phyloP scores from a whole-genome alignment of 75 land plant genomes.

The Selaginella moellendorffii region DNA sequence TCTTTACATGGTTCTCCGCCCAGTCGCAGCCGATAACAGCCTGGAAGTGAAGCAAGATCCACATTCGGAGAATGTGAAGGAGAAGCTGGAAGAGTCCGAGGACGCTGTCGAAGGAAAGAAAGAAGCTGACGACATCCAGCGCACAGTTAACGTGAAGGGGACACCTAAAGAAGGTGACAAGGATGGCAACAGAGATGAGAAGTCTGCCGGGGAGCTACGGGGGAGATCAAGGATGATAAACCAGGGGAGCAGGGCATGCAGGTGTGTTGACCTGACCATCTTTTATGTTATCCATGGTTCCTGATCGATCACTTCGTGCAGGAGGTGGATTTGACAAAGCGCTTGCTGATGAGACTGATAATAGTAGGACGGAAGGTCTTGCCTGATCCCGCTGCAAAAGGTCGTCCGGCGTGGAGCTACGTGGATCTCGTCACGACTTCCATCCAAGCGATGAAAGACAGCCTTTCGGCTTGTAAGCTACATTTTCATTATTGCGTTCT shows the following conservation, averaged over 20 bases:
- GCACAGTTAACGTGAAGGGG: background rate
- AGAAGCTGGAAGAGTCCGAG: no score
- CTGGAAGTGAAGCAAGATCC: background rate
- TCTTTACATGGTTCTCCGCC: conserved; percentile 54
- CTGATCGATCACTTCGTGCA: no score
- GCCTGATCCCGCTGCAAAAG: conserved; percentile 34
- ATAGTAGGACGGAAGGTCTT: conserved; percentile 69
- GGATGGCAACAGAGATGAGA: background rate
- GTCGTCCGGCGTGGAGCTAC: conserved; percentile 65
- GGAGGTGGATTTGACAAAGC: no score
- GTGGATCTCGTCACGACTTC: conserved; percentile 72
- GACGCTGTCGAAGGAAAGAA: background rate
- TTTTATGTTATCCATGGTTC: no score
- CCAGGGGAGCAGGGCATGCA: no score
- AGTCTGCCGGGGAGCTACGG: background rate
- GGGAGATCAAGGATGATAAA: background rate
- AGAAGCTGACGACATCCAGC: background rate
- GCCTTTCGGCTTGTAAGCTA: conserved; percentile 38
- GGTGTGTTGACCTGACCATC: no score
- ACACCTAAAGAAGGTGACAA: background rate
- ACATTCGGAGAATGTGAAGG: background rate
- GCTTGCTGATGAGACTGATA: conserved; percentile 46
- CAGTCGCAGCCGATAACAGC: no score
- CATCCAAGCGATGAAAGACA: conserved; percentile 30
- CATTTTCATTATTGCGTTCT: no score